Conservation (phyloP, 306 rosid species). For the peach (Prunus persica) region Prunus_persica_NCBIv2 NC_034011.1:26931001-26931500, state of each 20-base stretch:
- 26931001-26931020: not conserved
- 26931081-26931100: not conserved
- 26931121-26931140: too few relatives aligned
- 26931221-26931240: too few relatives aligned
- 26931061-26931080: not conserved
- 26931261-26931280: not conserved
- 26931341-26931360: not conserved
- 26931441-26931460: constrained; percentile 3
- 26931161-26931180: too few relatives aligned
- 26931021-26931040: not conserved
- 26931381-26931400: not conserved
- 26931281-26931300: not conserved
- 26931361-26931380: not conserved
- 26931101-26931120: too few relatives aligned
- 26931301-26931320: not conserved
- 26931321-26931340: not conserved
- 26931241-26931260: not conserved
- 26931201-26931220: too few relatives aligned
- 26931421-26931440: not conserved
- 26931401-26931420: not conserved
- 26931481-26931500: constrained; percentile 12
- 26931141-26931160: too few relatives aligned
- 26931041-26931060: not conserved
- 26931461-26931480: constrained; percentile 25
- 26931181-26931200: too few relatives aligned